Percentiles rank a stretch among this genome's conserved stretches.
phyloP scores from a whole-genome alignment of 192 early-diverging fungal genomes.

The Podila clonocystis region DNA sequence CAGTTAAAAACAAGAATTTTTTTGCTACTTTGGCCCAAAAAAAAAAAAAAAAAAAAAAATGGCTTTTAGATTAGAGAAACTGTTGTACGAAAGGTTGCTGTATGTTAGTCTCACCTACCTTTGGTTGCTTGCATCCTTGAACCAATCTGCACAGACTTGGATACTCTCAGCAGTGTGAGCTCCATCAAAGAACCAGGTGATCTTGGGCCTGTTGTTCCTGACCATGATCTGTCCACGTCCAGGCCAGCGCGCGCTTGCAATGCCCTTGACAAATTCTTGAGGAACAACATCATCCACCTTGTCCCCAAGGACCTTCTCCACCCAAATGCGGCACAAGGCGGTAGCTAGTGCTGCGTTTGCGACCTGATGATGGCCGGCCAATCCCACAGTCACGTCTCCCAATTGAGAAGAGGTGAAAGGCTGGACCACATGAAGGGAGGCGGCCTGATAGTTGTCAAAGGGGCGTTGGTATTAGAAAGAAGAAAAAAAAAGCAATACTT shows the following conservation, averaged over 20 bases:
- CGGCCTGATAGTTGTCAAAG: too few species aligned
- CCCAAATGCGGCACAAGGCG: constrained; percentile 77
- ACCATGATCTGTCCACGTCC: constrained; percentile 86
- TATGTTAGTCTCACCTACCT: constrained; percentile 4
- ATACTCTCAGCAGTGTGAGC: constrained; percentile 95
- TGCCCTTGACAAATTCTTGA: constrained; percentile 67
- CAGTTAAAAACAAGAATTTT: constrained; percentile 90
- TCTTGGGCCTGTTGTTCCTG: constrained; percentile 51
- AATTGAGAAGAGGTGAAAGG: constrained; percentile 8
- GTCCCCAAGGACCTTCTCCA: constrained; percentile 43
- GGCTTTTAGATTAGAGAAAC: background rate
- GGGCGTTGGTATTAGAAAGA: too few species aligned
- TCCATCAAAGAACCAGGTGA: constrained; percentile 90
- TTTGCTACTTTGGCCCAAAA: constrained; percentile 6
- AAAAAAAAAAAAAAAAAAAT: background rate
- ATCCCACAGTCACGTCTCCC: constrained; percentile 60
- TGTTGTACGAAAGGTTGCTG: background rate
- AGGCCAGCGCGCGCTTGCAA: constrained; percentile 81
- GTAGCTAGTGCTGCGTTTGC: constrained; percentile 87
- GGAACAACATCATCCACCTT: constrained; percentile 52
- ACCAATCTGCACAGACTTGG: constrained; percentile 67
- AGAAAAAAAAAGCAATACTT: background rate
- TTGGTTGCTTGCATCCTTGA: constrained; percentile 32
- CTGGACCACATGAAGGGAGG: background rate
- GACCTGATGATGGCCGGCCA: constrained; percentile 86